Percentiles rank a stretch among this genome's conserved stretches.
Evolutionary conservation across 495 filamentous ascomycete genomes (phyloP).

Genomic region (Penicillium roqueforti): DNA sequence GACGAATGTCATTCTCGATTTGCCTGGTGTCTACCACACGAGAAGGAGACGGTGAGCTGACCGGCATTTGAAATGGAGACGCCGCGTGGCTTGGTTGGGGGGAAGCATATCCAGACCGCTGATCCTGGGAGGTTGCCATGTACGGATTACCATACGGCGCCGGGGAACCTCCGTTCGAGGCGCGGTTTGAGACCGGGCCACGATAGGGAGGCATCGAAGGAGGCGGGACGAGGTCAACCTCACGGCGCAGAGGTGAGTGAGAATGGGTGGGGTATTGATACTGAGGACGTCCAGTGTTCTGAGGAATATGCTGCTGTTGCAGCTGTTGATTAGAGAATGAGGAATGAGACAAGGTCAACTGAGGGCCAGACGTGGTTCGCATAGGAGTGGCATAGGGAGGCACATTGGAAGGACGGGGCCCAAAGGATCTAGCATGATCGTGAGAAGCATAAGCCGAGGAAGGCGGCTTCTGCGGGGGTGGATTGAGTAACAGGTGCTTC

Average conservation of each 20-base stretch:
- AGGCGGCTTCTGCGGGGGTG: constrained; percentile 38
- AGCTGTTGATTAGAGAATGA: background rate
- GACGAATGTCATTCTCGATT: constrained; percentile 53
- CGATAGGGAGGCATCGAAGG: constrained; percentile 1
- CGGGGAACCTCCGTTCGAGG: constrained; percentile 4
- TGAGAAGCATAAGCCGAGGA: constrained; percentile 23
- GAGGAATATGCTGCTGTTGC: constrained; percentile 12
- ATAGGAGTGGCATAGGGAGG: constrained; percentile 38
- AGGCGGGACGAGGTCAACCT: constrained; percentile 14
- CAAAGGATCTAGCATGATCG: constrained; percentile 13
- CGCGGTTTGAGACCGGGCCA: constrained; percentile 6
- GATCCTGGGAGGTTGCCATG: constrained; percentile 1
- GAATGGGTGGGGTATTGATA: constrained; percentile 17
- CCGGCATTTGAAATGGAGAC: constrained; percentile 22
- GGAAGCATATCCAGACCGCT: constrained; percentile 18
- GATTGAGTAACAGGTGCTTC: constrained; percentile 46
- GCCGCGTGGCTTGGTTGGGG: constrained; percentile 24
- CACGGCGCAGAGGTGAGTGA: constrained; percentile 27
- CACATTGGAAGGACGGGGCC: constrained; percentile 16
- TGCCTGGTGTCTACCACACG: constrained; percentile 38
- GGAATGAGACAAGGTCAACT: constrained; percentile 21
- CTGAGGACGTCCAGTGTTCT: constrained; percentile 14
- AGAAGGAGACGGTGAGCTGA: constrained; percentile 23
- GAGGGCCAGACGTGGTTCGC: constrained; percentile 37
- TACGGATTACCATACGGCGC: constrained; percentile 9